phyloP scores from a whole-genome alignment of 345 rosid genomes.

The Draba incana region DNA sequence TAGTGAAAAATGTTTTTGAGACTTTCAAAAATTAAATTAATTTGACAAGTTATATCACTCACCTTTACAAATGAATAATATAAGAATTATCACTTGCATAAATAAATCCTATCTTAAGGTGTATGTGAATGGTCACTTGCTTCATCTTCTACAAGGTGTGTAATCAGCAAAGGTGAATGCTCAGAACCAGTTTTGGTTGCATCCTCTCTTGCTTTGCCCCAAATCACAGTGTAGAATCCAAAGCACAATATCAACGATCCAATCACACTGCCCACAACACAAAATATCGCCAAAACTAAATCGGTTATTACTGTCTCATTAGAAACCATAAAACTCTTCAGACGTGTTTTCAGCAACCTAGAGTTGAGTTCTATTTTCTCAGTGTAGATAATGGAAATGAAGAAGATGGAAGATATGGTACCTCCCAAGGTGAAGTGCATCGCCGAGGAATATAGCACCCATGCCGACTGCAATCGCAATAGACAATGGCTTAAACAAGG shows the following conservation, averaged over 20 bases:
- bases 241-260: slow-evolving; percentile 33
- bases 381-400: too few species aligned
- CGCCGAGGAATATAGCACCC: slow-evolving; percentile 46
- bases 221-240: slow-evolving; percentile 24
- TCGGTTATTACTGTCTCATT: neutral
- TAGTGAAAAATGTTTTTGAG: too few species aligned
- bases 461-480: slow-evolving; percentile 45
- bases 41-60: too few species aligned
- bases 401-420: neutral
- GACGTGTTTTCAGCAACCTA: too few species aligned
- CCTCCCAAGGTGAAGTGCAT: slow-evolving; percentile 50
- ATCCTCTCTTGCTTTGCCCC: slow-evolving; percentile 46
- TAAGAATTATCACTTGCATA: slow-evolving; percentile 12
- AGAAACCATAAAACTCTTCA: too few species aligned
- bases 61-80: neutral
- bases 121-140: too few species aligned
- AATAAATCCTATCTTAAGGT: neutral
- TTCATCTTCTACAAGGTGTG: slow-evolving; percentile 15
- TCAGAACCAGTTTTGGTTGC: slow-evolving; percentile 13
- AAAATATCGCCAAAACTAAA: neutral
- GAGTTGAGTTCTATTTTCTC: too few species aligned
- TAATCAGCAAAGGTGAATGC: slow-evolving; percentile 8
- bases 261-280: slow-evolving; percentile 25
- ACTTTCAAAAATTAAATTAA: too few species aligned
- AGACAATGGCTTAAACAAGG: slow-evolving; percentile 50